Base-by-base conservation (phyloP, 2,329 filamentous ascomycete species). In the Myriangium duriaei region DNA sequence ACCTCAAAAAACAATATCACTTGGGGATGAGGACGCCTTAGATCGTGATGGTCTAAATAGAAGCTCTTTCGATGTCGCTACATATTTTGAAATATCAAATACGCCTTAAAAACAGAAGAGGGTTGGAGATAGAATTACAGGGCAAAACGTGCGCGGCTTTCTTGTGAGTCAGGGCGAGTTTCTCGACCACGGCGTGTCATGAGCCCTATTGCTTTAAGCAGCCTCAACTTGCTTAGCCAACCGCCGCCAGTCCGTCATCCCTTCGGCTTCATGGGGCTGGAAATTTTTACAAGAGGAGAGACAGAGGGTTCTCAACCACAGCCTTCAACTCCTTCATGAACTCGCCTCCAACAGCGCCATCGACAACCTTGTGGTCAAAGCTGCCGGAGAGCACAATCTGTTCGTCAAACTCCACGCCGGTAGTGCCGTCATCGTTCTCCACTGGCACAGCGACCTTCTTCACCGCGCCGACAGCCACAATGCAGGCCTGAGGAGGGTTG, bases 281-380 rank as follows among this genome's bases (percentile, higher is more conserved):
- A 10, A 28, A 28, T 28, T 28, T 28, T 50, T 80, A 98, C 64
- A 98, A 73, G 61, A 98, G 71, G 51, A 98, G 73, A 69, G 93
- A 83, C 51, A 98, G 73, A 49, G 91, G 91, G 74, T 94, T 95
- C 78, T 98, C 91, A 44, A 98, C 70, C 37, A 86, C 83, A 74
- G 87, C 88, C 81, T 98, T 98, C 62, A 98, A 70, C 70, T 92
- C 91, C 63, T 76, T 78, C 64, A 98, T 85, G 78, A 88, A 98
- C 64, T 98, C 91, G 42, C 80, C 91, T 56, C 91, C 92, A 42
- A 96, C 83, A 29, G 87, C 91, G 47, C 91, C 91, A 59, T 98
- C 91, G 10, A 98, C 79, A 35, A 96, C 87, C 75, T 94, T 94
- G 78, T 98, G 91, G 71, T 98, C 91, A 61, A 98, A 98, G 71